phyloP scores from a whole-genome alignment of 23 red algal genomes.

The Gracilaria gracilis region DNA sequence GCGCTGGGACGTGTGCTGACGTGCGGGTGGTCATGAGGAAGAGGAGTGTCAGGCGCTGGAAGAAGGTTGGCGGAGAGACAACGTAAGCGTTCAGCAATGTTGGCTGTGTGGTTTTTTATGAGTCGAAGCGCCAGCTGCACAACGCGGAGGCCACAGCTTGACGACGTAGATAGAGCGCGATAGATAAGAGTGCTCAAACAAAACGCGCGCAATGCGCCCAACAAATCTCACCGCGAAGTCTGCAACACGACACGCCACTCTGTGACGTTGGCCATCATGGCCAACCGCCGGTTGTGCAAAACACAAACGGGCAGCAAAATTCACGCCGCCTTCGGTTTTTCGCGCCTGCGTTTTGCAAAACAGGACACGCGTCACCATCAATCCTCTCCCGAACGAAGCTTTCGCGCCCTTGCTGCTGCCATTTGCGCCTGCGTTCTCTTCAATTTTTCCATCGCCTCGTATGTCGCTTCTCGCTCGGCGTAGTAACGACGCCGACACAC shows the following conservation, averaged over 20 bases:
- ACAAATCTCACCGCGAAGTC: too few species aligned
- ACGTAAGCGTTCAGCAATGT: too few species aligned
- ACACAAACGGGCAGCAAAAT: too few species aligned
- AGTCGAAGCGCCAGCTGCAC: too few species aligned
- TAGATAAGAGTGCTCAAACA: background rate
- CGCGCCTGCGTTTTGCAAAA: too few species aligned
- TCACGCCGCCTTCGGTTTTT: too few species aligned
- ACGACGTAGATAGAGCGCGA: too few species aligned
- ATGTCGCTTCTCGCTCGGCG: constrained; percentile 47
- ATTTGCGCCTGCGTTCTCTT: background rate
- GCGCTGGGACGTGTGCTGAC: background rate
- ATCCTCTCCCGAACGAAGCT: background rate
- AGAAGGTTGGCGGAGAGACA: background rate
- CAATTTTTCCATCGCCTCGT: constrained; percentile 37
- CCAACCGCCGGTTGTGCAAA: too few species aligned
- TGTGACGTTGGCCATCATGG: too few species aligned
- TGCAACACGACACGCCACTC: background rate
- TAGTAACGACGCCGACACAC: constrained; percentile 56
- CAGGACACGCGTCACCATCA: background rate
- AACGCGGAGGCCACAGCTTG: too few species aligned
- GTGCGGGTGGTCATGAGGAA: background rate
- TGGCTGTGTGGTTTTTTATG: too few species aligned
- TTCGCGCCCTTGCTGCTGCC: background rate
- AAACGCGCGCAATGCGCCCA: background rate
- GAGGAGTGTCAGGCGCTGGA: background rate